phyloP scores from a whole-genome alignment of 2,329 filamentous ascomycete genomes.

The Aspergillus sp. region DNA sequence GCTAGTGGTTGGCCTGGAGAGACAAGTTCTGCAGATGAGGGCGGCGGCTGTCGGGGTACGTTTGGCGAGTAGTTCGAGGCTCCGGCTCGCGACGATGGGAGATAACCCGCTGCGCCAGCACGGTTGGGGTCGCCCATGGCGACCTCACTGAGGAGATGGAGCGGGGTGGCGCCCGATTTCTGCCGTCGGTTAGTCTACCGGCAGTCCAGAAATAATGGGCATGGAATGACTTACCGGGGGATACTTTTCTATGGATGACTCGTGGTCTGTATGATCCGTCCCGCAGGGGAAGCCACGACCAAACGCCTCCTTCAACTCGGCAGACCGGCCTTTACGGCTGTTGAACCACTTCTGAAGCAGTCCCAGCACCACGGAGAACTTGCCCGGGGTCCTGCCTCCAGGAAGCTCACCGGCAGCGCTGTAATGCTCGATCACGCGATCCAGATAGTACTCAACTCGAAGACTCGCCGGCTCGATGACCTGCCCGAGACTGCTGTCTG shows the following conservation, averaged over 20 bases:
- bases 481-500: constrained; percentile 65
- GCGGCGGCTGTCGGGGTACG: constrained; percentile 1
- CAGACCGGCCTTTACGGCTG: constrained; percentile 45
- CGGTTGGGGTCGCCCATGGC: constrained; percentile 35
- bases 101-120: not conserved
- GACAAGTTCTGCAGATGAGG: not conserved
- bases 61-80: not conserved
- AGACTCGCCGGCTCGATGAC: constrained; percentile 68
- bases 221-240: constrained; percentile 7
- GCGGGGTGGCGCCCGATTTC: constrained; percentile 29
- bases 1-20: constrained; percentile 9
- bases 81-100: not conserved
- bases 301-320: constrained; percentile 25
- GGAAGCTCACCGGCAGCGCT: constrained; percentile 62
- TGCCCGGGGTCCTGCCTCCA: constrained; percentile 64
- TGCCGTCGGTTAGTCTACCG: constrained; percentile 1
- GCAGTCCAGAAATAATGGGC: not conserved
- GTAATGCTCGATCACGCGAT: constrained; percentile 68
- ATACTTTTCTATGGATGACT: constrained; percentile 1
- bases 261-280: not conserved
- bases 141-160: constrained; percentile 42
- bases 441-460: constrained; percentile 65
- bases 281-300: not conserved
- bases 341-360: constrained; percentile 71
- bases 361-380: constrained; percentile 68